These are phyloP conservation scores for Chrysoporthe deuterocubensis DNA, from an alignment of 2,329 filamentous ascomycete species.

Conservation along the genomic window DNA sequence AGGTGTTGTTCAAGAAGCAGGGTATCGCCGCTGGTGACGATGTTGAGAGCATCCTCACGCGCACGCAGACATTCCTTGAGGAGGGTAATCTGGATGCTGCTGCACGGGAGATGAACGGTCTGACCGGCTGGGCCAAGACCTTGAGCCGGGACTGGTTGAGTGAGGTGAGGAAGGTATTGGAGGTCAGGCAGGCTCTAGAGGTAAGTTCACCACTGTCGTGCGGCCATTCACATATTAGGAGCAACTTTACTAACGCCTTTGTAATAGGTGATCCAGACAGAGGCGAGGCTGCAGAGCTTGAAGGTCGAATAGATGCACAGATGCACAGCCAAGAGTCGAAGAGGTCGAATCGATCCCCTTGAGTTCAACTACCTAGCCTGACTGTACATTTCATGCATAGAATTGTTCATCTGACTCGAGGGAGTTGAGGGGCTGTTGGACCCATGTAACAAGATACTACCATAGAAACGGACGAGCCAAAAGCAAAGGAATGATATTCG, in stretches of 20 bases:
- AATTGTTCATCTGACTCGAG: constrained; percentile 8
- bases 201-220: constrained; percentile 58
- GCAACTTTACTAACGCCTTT: constrained; percentile 33
- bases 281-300: constrained; percentile 86
- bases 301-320: constrained; percentile 69
- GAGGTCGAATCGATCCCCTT: neutral
- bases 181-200: constrained; percentile 95
- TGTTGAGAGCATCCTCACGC: constrained; percentile 89
- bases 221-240: neutral
- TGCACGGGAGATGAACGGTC: constrained; percentile 90
- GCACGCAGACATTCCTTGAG: constrained; percentile 88
- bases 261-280: constrained; percentile 79
- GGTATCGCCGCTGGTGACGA: constrained; percentile 82
- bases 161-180: constrained; percentile 88
- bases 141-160: constrained; percentile 91
- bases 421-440: constrained; percentile 3
- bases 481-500: constrained; percentile 9
- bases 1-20: constrained; percentile 95
- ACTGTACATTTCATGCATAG: constrained; percentile 10
- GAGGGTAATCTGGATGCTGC: constrained; percentile 91
- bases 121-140: constrained; percentile 94
- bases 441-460: constrained; percentile 26
- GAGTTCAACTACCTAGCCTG: neutral
- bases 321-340: constrained; percentile 18
- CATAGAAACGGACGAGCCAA: constrained; percentile 23